Percentiles rank a stretch among this genome's conserved stretches.
Conservation (phyloP, 1,139 yeast genomes). For the Pichia kudriavzevii region DNA sequence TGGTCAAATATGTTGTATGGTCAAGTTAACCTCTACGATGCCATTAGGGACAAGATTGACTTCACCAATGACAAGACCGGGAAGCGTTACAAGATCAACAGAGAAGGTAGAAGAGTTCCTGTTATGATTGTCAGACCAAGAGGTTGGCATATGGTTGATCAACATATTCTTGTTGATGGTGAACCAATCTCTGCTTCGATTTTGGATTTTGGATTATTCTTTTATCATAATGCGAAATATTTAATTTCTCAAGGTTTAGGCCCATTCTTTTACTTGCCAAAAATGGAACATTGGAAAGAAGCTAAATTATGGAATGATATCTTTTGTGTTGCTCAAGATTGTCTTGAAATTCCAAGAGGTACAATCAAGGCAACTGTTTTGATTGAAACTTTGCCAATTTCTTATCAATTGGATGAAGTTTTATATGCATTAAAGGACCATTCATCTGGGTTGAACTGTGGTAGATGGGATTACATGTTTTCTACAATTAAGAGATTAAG, state of each 20-base stretch:
- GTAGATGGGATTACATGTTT: conserved; percentile 73
- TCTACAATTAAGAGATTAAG: conserved; percentile 60
- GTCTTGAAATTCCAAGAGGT: conserved; percentile 55
- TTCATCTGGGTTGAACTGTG: conserved; percentile 65
- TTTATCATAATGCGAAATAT: conserved; percentile 60
- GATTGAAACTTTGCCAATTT: conserved; percentile 66
- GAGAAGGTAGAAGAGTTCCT: conserved; percentile 53
- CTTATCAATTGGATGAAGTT: conserved; percentile 69
- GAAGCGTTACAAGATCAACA: conserved; percentile 33
- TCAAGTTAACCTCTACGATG: conserved; percentile 89
- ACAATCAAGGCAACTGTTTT: conserved; percentile 66
- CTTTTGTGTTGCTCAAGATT: conserved; percentile 64
- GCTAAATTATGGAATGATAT: conserved; percentile 74
- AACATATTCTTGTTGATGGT: conserved; percentile 62
- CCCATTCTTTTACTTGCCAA: conserved; percentile 69
- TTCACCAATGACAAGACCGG: conserved; percentile 40
- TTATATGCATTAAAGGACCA: conserved; percentile 61
- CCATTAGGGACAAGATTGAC: conserved; percentile 58
- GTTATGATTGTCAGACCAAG: conserved; percentile 79
- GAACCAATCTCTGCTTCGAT: conserved; percentile 73
- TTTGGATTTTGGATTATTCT: conserved; percentile 71
- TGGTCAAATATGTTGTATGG: conserved; percentile 86
- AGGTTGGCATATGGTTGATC: conserved; percentile 80
- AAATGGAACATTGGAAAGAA: conserved; percentile 74
- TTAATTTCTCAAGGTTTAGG: conserved; percentile 56